Conservation (phyloP, 1,284 basidiomycete species). For the Irpex sp. region DNA sequence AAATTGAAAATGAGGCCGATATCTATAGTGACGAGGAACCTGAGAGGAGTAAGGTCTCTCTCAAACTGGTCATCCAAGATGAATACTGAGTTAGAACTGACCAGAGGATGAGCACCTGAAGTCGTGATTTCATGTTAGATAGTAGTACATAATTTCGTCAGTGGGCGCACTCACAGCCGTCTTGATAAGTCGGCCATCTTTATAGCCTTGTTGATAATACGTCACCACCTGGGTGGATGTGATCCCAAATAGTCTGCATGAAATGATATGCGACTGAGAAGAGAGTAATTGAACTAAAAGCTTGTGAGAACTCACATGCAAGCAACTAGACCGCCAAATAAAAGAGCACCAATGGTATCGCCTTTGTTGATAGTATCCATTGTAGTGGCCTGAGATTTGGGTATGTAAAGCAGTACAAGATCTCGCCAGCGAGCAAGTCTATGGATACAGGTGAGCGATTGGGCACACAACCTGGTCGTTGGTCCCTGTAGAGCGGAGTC, state of each 20-base stretch:
- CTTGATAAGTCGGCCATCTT: neutral
- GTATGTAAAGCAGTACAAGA: too few relatives aligned
- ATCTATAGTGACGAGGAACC: neutral
- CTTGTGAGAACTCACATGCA: neutral
- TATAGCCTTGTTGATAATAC: neutral
- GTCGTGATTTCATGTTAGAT: neutral
- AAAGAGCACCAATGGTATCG: neutral
- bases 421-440: too few relatives aligned
- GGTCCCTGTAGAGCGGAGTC: too few relatives aligned
- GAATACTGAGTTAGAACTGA: neutral
- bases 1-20: neutral
- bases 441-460: too few relatives aligned
- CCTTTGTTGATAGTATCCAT: neutral
- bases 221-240: neutral
- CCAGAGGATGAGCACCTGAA: conserved; percentile 1
- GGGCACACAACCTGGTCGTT: too few relatives aligned
- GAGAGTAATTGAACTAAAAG: neutral
- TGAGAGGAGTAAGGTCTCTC: neutral
- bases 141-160: neutral
- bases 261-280: neutral
- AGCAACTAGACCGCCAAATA: conserved; percentile 1
- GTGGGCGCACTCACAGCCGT: neutral
- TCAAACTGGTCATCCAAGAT: neutral
- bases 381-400: too few relatives aligned
- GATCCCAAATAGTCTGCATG: conserved; percentile 3